phyloP scores from a whole-genome alignment of 768 basidiomycete species.

The Leucogyrophana mollusca region DNA sequence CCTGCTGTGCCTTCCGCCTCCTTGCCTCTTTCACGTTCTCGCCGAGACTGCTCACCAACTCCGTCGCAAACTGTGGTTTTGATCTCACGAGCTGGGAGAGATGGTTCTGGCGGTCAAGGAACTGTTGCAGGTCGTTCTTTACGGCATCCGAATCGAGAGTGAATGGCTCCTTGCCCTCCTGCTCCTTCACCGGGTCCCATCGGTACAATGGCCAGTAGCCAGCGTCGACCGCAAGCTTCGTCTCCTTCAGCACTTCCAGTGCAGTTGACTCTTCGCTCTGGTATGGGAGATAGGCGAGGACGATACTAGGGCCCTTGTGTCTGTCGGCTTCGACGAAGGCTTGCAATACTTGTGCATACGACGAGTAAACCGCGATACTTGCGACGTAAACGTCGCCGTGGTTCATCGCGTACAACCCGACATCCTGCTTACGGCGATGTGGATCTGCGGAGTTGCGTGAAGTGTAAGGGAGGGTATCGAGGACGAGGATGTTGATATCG shows the following conservation, averaged over 20 bases:
- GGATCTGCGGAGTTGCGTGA: constrained; percentile 67
- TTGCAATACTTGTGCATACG: constrained; percentile 92
- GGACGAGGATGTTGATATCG: constrained; percentile 92
- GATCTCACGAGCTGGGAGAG: constrained; percentile 88
- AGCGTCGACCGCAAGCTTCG: constrained; percentile 92
- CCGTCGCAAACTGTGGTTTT: constrained; percentile 75
- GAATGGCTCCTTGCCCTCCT: constrained; percentile 78
- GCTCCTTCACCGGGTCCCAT: constrained; percentile 91
- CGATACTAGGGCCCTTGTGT: constrained; percentile 86
- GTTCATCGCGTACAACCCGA: constrained; percentile 98
- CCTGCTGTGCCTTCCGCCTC: constrained; percentile 74
- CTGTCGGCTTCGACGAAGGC: constrained; percentile 87
- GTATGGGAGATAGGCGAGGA: constrained; percentile 95
- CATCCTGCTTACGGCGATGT: constrained; percentile 88
- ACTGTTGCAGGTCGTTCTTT: constrained; percentile 90
- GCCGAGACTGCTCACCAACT: constrained; percentile 82
- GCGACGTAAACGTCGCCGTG: constrained; percentile 97
- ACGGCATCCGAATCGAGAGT: constrained; percentile 89
- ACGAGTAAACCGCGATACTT: constrained; percentile 92
- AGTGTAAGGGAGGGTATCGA: constrained; percentile 91
- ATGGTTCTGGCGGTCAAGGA: constrained; percentile 96
- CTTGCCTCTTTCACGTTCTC: constrained; percentile 83
- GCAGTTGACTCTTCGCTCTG: constrained; percentile 72
- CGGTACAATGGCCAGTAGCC: constrained; percentile 99
- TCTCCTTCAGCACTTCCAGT: constrained; percentile 93